Conservation (phyloP, 116 monocot genomes). For the Phalaenopsis hybrid region DNA sequence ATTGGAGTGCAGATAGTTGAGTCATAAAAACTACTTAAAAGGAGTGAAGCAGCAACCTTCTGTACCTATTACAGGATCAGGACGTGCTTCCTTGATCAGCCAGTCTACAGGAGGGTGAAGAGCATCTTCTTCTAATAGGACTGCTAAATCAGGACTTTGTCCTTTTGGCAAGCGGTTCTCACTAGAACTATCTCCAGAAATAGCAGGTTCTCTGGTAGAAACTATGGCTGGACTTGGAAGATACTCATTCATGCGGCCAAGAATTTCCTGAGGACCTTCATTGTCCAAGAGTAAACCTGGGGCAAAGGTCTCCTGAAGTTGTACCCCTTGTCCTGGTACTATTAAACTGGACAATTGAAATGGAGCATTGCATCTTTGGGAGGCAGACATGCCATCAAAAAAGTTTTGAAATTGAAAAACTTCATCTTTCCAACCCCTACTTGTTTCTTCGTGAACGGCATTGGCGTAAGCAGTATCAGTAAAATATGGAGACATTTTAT, state of each 20-base stretch:
- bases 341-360: slow-evolving; percentile 6
- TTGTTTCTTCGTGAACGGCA: background rate
- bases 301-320: slow-evolving; percentile 15
- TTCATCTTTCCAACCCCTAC: slow-evolving; percentile 12
- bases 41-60: slow-evolving; percentile 13
- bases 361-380: slow-evolving; percentile 14
- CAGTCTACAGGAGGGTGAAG: slow-evolving; percentile 6
- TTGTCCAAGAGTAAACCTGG: slow-evolving; percentile 25
- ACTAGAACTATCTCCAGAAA: slow-evolving; percentile 10
- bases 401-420: slow-evolving; percentile 7
- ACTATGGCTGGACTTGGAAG: slow-evolving; percentile 30
- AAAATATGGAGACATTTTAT: slow-evolving; percentile 7
- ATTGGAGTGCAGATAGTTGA: background rate
- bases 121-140: slow-evolving; percentile 21
- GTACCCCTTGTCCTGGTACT: slow-evolving; percentile 10
- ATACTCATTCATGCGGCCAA: slow-evolving; percentile 18
- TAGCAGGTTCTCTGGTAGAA: background rate
- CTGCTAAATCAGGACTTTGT: slow-evolving; percentile 21
- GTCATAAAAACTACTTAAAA: background rate
- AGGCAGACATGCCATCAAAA: slow-evolving; percentile 3
- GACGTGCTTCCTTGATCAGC: slow-evolving; percentile 12
- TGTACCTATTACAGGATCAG: background rate
- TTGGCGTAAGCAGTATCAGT: slow-evolving; percentile 7
- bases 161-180: slow-evolving; percentile 12
- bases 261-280: slow-evolving; percentile 33